Conservation (phyloP, 1,284 basidiomycete genomes). For the Stygiomarasmius scandens region DNA sequence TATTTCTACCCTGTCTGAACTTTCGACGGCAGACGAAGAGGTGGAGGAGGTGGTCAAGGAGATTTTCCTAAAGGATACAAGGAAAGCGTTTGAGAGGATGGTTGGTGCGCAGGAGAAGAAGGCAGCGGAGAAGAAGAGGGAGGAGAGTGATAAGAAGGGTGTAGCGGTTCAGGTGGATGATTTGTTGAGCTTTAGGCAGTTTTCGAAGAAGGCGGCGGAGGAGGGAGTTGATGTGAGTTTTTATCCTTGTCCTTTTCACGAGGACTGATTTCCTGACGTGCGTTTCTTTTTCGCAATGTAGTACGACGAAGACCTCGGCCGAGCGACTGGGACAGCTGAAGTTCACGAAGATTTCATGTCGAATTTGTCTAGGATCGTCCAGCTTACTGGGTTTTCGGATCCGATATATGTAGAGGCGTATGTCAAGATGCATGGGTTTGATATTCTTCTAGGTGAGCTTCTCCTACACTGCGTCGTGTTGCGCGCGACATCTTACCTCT, state of each 20-base stretch:
- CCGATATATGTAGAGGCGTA: constrained; percentile 98
- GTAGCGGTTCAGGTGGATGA: constrained; percentile 91
- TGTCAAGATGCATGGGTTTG: constrained; percentile 98
- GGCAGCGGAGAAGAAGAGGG: constrained; percentile 62
- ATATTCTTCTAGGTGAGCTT: constrained; percentile 83
- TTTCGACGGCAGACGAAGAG: constrained; percentile 47
- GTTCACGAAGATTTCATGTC: constrained; percentile 95
- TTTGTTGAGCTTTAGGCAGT: constrained; percentile 89
- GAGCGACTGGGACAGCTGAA: constrained; percentile 87
- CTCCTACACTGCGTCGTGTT: not conserved
- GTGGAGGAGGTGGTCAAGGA: constrained; percentile 84
- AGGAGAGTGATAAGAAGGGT: constrained; percentile 81
- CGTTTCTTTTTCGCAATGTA: too few species aligned
- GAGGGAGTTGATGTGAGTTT: constrained; percentile 81
- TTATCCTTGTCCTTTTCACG: constrained; percentile 2
- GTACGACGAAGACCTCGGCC: constrained; percentile 88
- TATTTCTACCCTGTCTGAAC: constrained; percentile 88
- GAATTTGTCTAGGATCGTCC: constrained; percentile 92
- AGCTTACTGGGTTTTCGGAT: constrained; percentile 97
- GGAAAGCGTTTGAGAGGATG: constrained; percentile 94
- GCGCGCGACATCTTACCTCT: constrained; percentile 2
- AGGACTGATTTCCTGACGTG: constrained; percentile 6
- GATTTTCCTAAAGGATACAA: constrained; percentile 93
- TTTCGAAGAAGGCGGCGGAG: constrained; percentile 87
- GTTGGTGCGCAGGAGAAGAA: constrained; percentile 79